Conservation (phyloP, 768 basidiomycete genomes). For the Kwoniella heveanensis region DNA sequence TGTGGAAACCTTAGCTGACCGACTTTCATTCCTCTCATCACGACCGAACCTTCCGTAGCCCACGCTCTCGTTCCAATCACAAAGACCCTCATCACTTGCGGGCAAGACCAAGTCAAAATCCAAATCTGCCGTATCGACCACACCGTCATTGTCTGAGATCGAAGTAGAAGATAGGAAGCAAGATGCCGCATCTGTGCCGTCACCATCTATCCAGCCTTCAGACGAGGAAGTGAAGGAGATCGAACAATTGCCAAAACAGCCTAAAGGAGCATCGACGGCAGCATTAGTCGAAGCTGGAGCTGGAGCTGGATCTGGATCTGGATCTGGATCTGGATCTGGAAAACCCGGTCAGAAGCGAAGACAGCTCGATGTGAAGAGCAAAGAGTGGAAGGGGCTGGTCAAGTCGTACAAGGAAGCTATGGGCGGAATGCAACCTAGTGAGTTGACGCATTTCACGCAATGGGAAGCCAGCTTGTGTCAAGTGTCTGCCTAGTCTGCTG, state of each 20-base stretch:
- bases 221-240: neutral
- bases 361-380: slow-evolving; percentile 59
- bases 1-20: neutral
- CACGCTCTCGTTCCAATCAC: slow-evolving; percentile 35
- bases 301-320: too few species aligned
- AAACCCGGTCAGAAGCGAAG: slow-evolving; percentile 16
- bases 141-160: slow-evolving; percentile 15
- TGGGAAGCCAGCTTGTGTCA: too few species aligned
- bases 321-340: too few species aligned
- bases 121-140: neutral
- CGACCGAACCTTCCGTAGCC: slow-evolving; percentile 25
- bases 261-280: neutral
- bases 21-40: neutral
- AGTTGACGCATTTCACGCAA: slow-evolving; percentile 48
- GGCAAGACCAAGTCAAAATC: slow-evolving; percentile 25
- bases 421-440: slow-evolving; percentile 66
- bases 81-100: slow-evolving; percentile 23
- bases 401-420: slow-evolving; percentile 62
- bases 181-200: neutral
- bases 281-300: too few species aligned
- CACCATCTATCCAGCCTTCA: neutral
- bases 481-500: too few species aligned
- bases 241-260: neutral
- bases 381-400: slow-evolving; percentile 63
- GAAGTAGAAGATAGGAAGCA: neutral